phyloP scores from a whole-genome alignment of 2,329 filamentous ascomycete species.

The Colletotrichum sp. region DNA sequence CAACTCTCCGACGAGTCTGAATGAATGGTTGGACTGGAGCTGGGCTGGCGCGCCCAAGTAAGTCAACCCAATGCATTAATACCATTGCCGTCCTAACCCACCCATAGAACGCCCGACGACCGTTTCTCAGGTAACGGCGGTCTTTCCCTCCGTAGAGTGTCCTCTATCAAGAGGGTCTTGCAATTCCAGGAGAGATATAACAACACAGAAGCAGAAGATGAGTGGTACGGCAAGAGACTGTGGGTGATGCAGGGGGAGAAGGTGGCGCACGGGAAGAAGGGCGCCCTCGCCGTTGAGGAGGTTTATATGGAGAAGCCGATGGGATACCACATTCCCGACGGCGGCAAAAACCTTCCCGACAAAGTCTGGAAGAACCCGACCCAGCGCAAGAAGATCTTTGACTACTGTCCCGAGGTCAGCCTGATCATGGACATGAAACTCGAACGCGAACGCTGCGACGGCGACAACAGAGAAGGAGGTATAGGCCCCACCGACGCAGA shows the following conservation, averaged over 20 bases:
- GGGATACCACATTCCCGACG: slow-evolving; percentile 57
- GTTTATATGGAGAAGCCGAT: slow-evolving; percentile 55
- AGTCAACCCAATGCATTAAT: not conserved
- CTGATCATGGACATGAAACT: slow-evolving; percentile 64
- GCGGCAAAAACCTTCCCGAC: slow-evolving; percentile 44
- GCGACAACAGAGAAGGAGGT: slow-evolving; percentile 34
- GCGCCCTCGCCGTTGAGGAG: slow-evolving; percentile 54
- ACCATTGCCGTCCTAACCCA: not conserved
- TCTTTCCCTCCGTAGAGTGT: slow-evolving; percentile 57
- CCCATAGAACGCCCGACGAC: slow-evolving; percentile 40
- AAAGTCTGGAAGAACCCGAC: slow-evolving; percentile 51
- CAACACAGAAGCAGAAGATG: slow-evolving; percentile 56
- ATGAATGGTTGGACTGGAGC: slow-evolving; percentile 59
- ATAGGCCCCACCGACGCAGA: slow-evolving; percentile 22
- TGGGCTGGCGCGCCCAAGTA: slow-evolving; percentile 60
- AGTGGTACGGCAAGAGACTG: slow-evolving; percentile 59
- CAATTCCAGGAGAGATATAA: slow-evolving; percentile 55
- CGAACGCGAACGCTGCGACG: slow-evolving; percentile 50
- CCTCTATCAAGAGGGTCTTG: slow-evolving; percentile 53
- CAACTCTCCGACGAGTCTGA: slow-evolving; percentile 54
- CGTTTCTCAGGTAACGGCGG: slow-evolving; percentile 59
- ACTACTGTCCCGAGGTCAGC: slow-evolving; percentile 62
- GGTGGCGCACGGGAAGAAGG: slow-evolving; percentile 46
- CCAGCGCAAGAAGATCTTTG: slow-evolving; percentile 52
- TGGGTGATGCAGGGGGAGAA: slow-evolving; percentile 51